A percentile compares a stretch with the other conserved stretches of the same genome.
These are phyloP conservation scores for Capsicum pubescens DNA, from an alignment of 257 asterid genomes.

Conservation along the genomic window DNA sequence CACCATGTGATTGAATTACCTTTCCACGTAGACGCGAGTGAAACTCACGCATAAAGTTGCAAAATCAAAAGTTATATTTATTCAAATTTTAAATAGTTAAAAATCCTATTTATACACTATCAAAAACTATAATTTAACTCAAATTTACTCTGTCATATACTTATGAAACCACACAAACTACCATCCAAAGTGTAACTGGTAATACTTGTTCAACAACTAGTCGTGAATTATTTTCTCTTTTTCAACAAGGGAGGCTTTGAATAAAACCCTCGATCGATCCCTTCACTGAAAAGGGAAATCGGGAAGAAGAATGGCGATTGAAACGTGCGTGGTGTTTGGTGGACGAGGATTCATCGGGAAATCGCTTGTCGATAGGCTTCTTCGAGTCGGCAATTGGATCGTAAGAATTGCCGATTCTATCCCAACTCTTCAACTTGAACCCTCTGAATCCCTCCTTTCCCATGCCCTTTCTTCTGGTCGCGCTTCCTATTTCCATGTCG, in stretches of 20 bases:
- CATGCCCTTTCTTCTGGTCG: constrained; percentile 70
- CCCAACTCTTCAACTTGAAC: constrained; percentile 52
- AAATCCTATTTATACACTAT: too few species aligned
- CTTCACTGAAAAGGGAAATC: neutral
- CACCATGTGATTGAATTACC: too few species aligned
- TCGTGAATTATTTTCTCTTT: constrained; percentile 5
- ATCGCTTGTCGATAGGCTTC: constrained; percentile 72
- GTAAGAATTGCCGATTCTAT: constrained; percentile 77
- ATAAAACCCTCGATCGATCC: constrained; percentile 22
- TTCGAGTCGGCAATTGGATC: constrained; percentile 73
- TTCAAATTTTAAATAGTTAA: too few species aligned
- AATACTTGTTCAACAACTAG: too few species aligned
- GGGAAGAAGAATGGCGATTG: constrained; percentile 36
- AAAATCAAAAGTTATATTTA: too few species aligned
- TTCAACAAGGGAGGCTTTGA: neutral
- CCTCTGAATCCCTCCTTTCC: constrained; percentile 59
- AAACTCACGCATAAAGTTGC: too few species aligned
- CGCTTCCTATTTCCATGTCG: constrained; percentile 70
- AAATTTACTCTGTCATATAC: too few species aligned
- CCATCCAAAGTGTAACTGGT: too few species aligned
- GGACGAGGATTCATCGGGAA: constrained; percentile 86
- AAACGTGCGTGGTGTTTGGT: constrained; percentile 78
- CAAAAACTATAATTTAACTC: too few species aligned
- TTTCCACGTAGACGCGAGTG: too few species aligned
- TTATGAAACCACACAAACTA: too few species aligned